Evolutionary conservation across 2,329 filamentous ascomycete species (phyloP).

Genomic region (Trichoderma lentiforme): DNA sequence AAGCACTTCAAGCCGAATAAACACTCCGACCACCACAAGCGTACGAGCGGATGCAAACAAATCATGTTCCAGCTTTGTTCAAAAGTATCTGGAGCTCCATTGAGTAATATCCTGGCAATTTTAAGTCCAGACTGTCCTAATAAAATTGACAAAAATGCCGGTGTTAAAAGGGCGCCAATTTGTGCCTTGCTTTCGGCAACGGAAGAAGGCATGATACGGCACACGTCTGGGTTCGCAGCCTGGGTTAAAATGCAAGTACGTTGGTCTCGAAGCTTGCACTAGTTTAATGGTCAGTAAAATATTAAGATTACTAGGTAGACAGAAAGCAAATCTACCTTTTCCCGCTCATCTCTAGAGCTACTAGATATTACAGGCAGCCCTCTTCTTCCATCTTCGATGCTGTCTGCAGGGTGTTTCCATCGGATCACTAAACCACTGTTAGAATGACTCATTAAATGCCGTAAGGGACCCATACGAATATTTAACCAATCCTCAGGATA

Average conservation of each 20-base stretch:
- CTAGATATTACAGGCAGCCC: not conserved
- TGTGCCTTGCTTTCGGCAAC: not conserved
- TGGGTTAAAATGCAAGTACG: not conserved
- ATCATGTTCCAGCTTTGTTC: not conserved
- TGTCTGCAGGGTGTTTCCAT: not conserved
- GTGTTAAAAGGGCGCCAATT: not conserved
- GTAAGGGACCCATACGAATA: too few species aligned
- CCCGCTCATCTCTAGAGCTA: not conserved
- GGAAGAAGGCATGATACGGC: not conserved
- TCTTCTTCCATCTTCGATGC: not conserved
- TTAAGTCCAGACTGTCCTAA: too few species aligned
- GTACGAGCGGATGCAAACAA: not conserved
- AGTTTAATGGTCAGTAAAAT: not conserved
- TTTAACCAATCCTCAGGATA: too few species aligned
- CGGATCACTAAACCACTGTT: not conserved
- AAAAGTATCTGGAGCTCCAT: too few species aligned
- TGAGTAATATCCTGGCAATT: too few species aligned
- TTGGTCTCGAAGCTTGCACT: not conserved
- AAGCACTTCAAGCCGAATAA: not conserved
- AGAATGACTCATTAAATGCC: not conserved
- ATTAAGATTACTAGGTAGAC: not conserved
- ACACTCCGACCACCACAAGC: not conserved
- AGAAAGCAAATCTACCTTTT: not conserved
- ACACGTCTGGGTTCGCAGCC: not conserved
- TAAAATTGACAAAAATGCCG: not conserved